These are phyloP conservation scores for Eutrema yunnanense DNA, from an alignment of 345 rosid genomes.

Conservation along the genomic window DNA sequence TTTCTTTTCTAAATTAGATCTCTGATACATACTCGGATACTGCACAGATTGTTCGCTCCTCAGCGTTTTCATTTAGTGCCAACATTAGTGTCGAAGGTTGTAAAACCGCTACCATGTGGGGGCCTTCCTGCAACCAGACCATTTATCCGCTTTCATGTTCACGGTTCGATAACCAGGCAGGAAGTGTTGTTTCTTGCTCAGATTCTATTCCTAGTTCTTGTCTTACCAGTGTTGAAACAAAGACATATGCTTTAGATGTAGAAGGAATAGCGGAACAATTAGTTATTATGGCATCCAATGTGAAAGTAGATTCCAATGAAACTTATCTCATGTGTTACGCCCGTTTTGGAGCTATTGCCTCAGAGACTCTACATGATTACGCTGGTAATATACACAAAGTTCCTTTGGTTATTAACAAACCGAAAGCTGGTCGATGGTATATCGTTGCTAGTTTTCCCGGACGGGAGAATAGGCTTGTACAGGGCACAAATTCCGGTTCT, in stretches of 20 bases:
- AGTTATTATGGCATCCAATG: constrained; percentile 40
- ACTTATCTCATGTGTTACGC: constrained; percentile 51
- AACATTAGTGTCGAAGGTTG: constrained; percentile 90
- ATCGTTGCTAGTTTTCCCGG: constrained; percentile 46
- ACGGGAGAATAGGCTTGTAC: constrained; percentile 32
- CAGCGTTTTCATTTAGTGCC: constrained; percentile 68
- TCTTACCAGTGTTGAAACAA: constrained; percentile 45
- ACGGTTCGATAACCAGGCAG: constrained; percentile 37
- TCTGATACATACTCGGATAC: constrained; percentile 22
- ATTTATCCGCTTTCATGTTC: constrained; percentile 60
- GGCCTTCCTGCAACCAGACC: constrained; percentile 83
- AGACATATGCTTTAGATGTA: constrained; percentile 60
- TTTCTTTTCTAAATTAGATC: background rate
- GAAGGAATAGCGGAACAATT: constrained; percentile 57
- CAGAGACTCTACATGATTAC: constrained; percentile 59
- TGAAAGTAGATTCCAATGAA: constrained; percentile 35
- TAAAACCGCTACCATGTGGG: constrained; percentile 61
- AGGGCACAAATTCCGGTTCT: constrained; percentile 20
- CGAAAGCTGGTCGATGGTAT: constrained; percentile 82
- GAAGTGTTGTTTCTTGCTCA: constrained; percentile 57
- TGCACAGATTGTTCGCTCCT: constrained; percentile 72
- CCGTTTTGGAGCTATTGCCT: constrained; percentile 79
- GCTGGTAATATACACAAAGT: constrained; percentile 47
- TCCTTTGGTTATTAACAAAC: constrained; percentile 57
- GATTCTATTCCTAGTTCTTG: constrained; percentile 47